Base-by-base conservation (phyloP, 163 green algal genomes). In the Scenedesmus sp. region DNA sequence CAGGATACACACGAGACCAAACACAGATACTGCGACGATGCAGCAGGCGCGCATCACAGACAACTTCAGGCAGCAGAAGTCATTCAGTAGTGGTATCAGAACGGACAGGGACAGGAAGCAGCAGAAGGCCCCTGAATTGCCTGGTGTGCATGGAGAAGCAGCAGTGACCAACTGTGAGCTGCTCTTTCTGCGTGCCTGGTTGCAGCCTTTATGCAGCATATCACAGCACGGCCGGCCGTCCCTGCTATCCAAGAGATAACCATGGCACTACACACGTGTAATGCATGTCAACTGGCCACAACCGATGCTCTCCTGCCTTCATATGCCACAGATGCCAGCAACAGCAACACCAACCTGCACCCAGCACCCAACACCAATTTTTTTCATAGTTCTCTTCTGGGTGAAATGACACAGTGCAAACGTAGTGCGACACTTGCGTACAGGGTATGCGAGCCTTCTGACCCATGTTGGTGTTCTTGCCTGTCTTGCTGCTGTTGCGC, bases 31-130 rank as follows among this genome's bases (percentile, higher is more conserved):
- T 76, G 40, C 30, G 22, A 61, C 13, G 30, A 59, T 72, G 86
- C 73, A 90, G 86, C 70, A 85, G 24, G 37, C 80, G 43, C 35
- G 70, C 42, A 40, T 91, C 13, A 83, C 78, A 35, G 87, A 91
- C 35, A 37, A 81, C 53, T 91, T 91, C 35, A 86, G 87, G 40
- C 76, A 87, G 78, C 53, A 82, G 37, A 91, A 87, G n/a, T 42
- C 33, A 30, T 51, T 44, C 18, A 35, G 6, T 51, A 80, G 56
- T 6, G 44, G 33, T 12, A 84, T 43, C 78, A 84, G 51, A 46
- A 35, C 42, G n/a, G 16, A 20, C 40, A 37, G 87, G 16, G 22
- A 33, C 22, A 85, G 49, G 13, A 91, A 90, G 51, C 26, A 65
- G 46, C 37, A 81, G 76, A 42, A 80, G 24, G 43, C 35, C 6